phyloP scores from a whole-genome alignment of 345 rosid genomes.

The Citrus maxima region DNA sequence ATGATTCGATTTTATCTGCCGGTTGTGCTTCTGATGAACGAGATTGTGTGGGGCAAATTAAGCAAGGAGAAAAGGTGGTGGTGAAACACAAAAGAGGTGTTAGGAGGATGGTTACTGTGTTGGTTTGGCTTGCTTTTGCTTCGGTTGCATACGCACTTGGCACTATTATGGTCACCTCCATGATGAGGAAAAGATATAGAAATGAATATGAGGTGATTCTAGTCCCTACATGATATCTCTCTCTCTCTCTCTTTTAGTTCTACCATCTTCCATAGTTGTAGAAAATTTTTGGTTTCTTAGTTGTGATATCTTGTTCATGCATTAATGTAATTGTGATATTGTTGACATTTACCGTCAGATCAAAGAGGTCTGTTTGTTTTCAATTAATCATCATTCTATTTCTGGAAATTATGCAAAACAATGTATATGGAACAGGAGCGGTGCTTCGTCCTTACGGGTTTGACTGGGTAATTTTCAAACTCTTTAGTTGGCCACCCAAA shows the following conservation, averaged over 20 bases:
- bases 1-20: conserved; percentile 4
- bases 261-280: background rate
- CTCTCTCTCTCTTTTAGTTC: background rate
- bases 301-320: background rate
- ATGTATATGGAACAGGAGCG: too few relatives aligned
- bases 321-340: background rate
- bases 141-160: conserved; percentile 8
- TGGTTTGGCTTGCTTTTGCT: conserved; percentile 17
- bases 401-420: too few relatives aligned
- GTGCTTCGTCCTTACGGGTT: too few relatives aligned
- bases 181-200: background rate
- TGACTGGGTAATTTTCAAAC: too few relatives aligned
- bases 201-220: conserved; percentile 18
- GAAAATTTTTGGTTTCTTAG: background rate
- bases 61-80: background rate
- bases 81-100: background rate
- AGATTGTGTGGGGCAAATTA: background rate
- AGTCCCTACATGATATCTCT: conserved; percentile 36
- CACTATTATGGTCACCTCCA: conserved; percentile 4
- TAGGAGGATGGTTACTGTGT: background rate
- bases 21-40: background rate
- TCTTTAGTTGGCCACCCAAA: too few relatives aligned
- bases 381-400: too few relatives aligned
- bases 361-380: too few relatives aligned
- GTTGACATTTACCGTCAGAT: too few relatives aligned